phyloP scores from a whole-genome alignment of 179 eudicot genomes.

The Vitellaria paradoxa region DNA sequence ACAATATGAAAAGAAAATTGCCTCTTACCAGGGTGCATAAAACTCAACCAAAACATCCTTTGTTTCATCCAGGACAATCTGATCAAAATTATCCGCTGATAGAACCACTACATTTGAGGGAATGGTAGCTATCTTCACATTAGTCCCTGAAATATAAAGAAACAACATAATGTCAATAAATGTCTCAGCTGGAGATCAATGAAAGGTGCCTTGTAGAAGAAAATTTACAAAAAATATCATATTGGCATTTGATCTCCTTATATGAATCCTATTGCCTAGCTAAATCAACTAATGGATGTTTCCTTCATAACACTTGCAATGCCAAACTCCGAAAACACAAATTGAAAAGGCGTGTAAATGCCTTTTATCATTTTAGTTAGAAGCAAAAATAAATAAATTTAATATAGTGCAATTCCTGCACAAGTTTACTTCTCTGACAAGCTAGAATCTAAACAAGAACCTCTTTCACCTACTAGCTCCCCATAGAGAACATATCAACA shows the following conservation, averaged over 20 bases:
- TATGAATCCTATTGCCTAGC: neutral
- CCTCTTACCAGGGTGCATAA: slow-evolving; percentile 88
- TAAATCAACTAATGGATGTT: neutral
- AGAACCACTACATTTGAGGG: slow-evolving; percentile 84
- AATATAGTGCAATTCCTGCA: neutral
- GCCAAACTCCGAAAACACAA: neutral
- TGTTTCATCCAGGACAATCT: slow-evolving; percentile 72
- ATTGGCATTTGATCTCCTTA: neutral
- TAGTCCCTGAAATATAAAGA: slow-evolving; percentile 56
- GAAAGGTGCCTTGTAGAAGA: neutral
- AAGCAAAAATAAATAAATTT: neutral
- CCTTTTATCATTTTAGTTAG: neutral
- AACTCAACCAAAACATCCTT: slow-evolving; percentile 93
- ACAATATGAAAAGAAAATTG: neutral
- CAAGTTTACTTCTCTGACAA: neutral
- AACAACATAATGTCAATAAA: slow-evolving; percentile 5
- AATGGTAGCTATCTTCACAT: slow-evolving; percentile 75
- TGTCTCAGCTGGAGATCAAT: neutral
- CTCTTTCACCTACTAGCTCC: neutral
- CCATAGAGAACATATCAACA: neutral
- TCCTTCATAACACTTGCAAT: neutral
- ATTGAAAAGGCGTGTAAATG: neutral
- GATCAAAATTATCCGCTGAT: slow-evolving; percentile 72
- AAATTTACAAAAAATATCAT: neutral
- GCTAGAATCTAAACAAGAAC: neutral